Percentiles rank a stretch among this genome's conserved stretches.
Conservation (phyloP, 139 green algal species). For the Ulvella scutata region DNA sequence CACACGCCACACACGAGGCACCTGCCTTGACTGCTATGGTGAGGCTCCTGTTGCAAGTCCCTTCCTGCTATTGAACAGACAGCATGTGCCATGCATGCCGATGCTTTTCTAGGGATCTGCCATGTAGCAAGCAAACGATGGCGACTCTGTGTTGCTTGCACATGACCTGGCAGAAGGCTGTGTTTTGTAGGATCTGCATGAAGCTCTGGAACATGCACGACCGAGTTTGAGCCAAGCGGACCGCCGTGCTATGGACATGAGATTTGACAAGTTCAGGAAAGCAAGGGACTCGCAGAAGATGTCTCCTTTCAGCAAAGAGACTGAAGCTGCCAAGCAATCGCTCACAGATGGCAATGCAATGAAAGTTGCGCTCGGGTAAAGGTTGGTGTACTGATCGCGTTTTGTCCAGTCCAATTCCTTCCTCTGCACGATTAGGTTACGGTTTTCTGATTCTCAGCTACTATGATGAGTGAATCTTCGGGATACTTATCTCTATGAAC, state of each 20-base stretch:
- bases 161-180: conserved; percentile 8
- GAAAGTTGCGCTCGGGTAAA: neutral
- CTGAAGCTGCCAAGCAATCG: neutral
- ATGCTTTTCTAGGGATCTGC: neutral
- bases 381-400: no score
- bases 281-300: conserved; percentile 14
- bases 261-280: conserved; percentile 42
- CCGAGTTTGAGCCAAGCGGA: conserved; percentile 43
- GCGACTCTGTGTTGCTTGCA: neutral
- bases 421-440: no score
- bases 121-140: neutral
- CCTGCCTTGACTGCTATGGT: neutral
- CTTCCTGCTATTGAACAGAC: neutral
- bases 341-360: neutral
- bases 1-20: neutral
- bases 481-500: no score
- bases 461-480: no score
- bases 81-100: neutral
- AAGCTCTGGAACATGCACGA: conserved; percentile 23
- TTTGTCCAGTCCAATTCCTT: no score
- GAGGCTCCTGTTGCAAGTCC: neutral
- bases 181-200: conserved; percentile 25
- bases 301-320: neutral
- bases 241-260: conserved; percentile 23
- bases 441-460: no score